These are phyloP conservation scores for Singerocomus inundabilis DNA, from an alignment of 1,284 basidiomycete genomes.

Conservation along the genomic window DNA sequence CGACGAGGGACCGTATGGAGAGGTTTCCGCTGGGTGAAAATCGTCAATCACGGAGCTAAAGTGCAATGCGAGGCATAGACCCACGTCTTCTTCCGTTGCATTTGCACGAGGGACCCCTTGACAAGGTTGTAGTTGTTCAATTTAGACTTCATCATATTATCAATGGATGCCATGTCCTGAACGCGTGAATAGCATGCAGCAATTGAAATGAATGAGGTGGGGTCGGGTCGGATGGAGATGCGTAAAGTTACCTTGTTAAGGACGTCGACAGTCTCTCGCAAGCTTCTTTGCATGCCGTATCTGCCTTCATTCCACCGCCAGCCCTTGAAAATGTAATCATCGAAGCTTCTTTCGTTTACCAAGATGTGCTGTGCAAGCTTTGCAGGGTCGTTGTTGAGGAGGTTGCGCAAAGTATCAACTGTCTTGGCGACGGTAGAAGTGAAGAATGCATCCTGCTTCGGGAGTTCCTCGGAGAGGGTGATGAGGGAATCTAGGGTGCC, in stretches of 20 bases:
- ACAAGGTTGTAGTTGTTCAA: conserved; percentile 91
- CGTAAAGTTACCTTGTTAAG: conserved; percentile 67
- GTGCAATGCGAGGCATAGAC: conserved; percentile 29
- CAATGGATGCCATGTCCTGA: conserved; percentile 88
- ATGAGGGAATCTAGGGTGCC: conserved; percentile 93
- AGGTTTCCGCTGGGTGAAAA: conserved; percentile 78
- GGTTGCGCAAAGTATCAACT: conserved; percentile 89
- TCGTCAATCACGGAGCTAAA: conserved; percentile 8
- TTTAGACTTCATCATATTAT: conserved; percentile 88
- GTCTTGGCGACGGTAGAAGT: conserved; percentile 88
- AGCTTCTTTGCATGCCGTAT: conserved; percentile 77
- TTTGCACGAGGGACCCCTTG: conserved; percentile 89
- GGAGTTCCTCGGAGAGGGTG: conserved; percentile 87
- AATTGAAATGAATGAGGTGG: conserved; percentile 12
- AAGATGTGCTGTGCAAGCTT: conserved; percentile 83
- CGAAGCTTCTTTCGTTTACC: conserved; percentile 80
- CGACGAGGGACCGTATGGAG: conserved; percentile 82
- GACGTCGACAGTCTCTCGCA: conserved; percentile 79
- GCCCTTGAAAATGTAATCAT: conserved; percentile 73
- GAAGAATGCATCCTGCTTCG: conserved; percentile 90
- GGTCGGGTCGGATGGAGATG: conserved; percentile 20
- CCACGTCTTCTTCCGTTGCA: conserved; percentile 93
- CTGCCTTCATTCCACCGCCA: conserved; percentile 92
- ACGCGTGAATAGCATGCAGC: conserved; percentile 19
- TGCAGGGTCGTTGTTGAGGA: conserved; percentile 85